phyloP scores from a whole-genome alignment of 345 rosid genomes.

The Gossypium longicalyx region DNA sequence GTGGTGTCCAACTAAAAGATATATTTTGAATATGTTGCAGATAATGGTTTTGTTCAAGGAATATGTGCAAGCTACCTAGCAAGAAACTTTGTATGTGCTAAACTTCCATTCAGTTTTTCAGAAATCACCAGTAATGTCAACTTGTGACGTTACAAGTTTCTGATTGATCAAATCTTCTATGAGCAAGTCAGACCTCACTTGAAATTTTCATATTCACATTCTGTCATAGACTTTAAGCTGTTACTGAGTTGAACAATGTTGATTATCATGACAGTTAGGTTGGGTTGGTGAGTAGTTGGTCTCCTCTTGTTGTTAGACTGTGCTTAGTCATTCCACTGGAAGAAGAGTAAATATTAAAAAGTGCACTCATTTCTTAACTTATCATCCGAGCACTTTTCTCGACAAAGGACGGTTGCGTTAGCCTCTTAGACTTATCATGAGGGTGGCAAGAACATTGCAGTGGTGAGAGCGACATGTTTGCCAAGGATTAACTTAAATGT shows the following conservation, averaged over 20 bases:
- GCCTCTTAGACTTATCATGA: background rate
- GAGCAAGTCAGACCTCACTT: background rate
- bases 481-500: background rate
- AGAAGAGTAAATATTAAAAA: background rate
- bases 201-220: background rate
- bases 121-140: conserved; percentile 2
- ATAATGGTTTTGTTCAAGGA: conserved; percentile 47
- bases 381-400: background rate
- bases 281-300: background rate
- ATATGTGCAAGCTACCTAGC: conserved; percentile 61
- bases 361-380: background rate
- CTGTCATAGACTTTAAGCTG: background rate
- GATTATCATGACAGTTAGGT: background rate
- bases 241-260: background rate
- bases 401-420: background rate
- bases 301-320: background rate
- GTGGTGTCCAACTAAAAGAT: conserved; percentile 25
- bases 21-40: conserved; percentile 46
- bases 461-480: background rate
- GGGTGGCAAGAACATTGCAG: background rate
- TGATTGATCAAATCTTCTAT: conserved; percentile 4
- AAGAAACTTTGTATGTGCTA: conserved; percentile 62
- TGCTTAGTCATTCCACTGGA: background rate
- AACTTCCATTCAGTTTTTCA: conserved; percentile 23
- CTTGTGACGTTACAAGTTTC: conserved; percentile 5